Evolutionary conservation across 2,329 filamentous ascomycete species (phyloP), one percentile per base, ranked within the genome.

Genomic region (Apiospora aurea): DNA sequence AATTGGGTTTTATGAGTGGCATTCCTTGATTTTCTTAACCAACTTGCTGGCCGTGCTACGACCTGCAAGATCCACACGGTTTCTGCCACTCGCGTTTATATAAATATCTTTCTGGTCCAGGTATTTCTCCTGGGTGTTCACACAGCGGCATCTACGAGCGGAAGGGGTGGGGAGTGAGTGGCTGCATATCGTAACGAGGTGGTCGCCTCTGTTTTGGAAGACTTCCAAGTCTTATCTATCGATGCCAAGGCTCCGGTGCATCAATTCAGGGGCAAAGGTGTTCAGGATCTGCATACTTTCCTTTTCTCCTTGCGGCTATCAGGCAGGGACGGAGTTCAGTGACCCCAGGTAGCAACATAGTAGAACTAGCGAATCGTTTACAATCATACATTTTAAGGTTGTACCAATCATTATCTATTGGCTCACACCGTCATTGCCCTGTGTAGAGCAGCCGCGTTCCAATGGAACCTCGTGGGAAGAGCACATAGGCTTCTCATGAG

Each of bases 1-100:
- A 69, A 69, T 49, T 49, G 26, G 44, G 67, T 49, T 69, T 69
- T 69, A 38, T 21, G 43, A 69, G 67, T 49, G 67, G 47, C 67
- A 49, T 68, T 57, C 21, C 24, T 57, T 69, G 13, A 41, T 41
- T 57, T 57, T 69, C 26, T n/a, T 43, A 44, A 38, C 67, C 57
- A 41, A 64, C 4, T 10, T 41, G 57, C 57, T 41, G 57, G 57
- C 11, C 57, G 57, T 41, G 11, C 29, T 41, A 18, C n/a, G 21
- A 4, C 57, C 18, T 29, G 26, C 51, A 16, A 57, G 51, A 29
- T 34, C 11, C 18, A 34, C 26, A 24, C 51, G 51, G 29, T 57
- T 6, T 41, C 13, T 41, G 57, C 57, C 57, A 64, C 57, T 64
- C 34, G 34, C 29, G 53, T 41, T 64, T 64, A 64, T 64, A 41